Conservation (phyloP, 192 early-diverging fungal genomes). For the Coemansia sp. region DNA sequence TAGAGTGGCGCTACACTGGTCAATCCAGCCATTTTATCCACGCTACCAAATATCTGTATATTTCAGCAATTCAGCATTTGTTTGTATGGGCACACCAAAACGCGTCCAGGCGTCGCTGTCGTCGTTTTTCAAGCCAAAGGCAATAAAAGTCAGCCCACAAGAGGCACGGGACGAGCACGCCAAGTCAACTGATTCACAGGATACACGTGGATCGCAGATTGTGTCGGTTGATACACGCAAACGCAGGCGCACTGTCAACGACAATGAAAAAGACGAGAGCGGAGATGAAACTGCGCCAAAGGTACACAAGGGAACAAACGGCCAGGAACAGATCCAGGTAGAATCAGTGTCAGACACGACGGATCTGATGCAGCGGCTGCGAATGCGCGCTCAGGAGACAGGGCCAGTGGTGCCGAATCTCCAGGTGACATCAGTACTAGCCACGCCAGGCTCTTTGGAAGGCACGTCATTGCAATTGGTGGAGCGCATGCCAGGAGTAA, state of each 20-base stretch:
- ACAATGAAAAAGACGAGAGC: slow-evolving; percentile 3
- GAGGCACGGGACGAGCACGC: not conserved
- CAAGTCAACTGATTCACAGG: too few relatives aligned
- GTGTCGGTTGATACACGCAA: not conserved
- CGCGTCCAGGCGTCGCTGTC: slow-evolving; percentile 44
- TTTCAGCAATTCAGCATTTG: not conserved
- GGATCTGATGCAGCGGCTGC: slow-evolving; percentile 25
- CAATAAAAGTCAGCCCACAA: not conserved
- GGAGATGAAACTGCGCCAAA: slow-evolving; percentile 2
- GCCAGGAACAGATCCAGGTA: slow-evolving; percentile 10
- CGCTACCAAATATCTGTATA: too few relatives aligned
- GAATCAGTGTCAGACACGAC: slow-evolving; percentile 25
- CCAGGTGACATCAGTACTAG: not conserved
- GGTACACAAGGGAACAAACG: slow-evolving; percentile 12
- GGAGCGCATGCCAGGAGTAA: slow-evolving; percentile 25
- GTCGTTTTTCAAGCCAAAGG: slow-evolving; percentile 37
- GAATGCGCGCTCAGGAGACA: slow-evolving; percentile 18
- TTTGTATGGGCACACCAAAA: slow-evolving; percentile 24
- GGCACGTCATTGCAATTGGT: slow-evolving; percentile 45
- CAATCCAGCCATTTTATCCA: not conserved
- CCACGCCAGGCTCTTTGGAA: slow-evolving; percentile 11
- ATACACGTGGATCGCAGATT: not conserved
- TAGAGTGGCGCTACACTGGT: too few relatives aligned
- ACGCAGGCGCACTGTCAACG: not conserved
- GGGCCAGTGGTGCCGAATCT: not conserved